These are phyloP conservation scores for Cordyceps fumosorosea DNA, from an alignment of 2,329 filamentous ascomycete genomes.

Conservation along the genomic window DNA sequence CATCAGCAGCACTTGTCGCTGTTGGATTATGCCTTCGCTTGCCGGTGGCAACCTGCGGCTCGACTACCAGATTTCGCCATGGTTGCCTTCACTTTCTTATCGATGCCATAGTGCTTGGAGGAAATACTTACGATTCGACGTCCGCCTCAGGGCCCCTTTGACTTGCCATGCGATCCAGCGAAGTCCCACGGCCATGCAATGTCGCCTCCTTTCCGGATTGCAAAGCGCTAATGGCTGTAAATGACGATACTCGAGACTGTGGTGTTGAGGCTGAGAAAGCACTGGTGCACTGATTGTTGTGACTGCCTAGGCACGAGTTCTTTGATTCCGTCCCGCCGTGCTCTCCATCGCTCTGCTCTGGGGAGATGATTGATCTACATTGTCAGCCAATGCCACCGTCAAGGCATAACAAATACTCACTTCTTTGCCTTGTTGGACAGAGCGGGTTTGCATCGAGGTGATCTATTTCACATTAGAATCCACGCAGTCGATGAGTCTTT, in stretches of 20 bases:
- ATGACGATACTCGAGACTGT: constrained; percentile 48
- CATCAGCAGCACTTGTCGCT: not conserved
- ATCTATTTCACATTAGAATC: not conserved
- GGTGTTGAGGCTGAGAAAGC: constrained; percentile 39
- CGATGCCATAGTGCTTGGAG: not conserved
- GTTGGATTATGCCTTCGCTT: not conserved
- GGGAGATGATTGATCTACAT: constrained; percentile 26
- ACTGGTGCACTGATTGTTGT: constrained; percentile 46
- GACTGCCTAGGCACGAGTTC: constrained; percentile 39
- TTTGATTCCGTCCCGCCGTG: constrained; percentile 24
- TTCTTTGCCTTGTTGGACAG: not conserved
- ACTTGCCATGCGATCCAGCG: not conserved
- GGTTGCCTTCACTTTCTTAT: not conserved
- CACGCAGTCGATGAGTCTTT: not conserved
- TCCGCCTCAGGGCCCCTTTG: not conserved
- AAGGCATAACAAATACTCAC: not conserved
- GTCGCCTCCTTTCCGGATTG: constrained; percentile 20
- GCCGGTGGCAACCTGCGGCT: not conserved
- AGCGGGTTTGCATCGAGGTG: not conserved
- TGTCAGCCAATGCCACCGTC: not conserved
- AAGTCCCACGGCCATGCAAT: constrained; percentile 12
- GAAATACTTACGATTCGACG: not conserved
- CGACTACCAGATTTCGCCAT: not conserved
- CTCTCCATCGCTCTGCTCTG: constrained; percentile 16
- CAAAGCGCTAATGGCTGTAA: constrained; percentile 42